Evolutionary conservation across 1,284 basidiomycete genomes (phyloP).

Genomic region (Ceratobasidium sp.): DNA sequence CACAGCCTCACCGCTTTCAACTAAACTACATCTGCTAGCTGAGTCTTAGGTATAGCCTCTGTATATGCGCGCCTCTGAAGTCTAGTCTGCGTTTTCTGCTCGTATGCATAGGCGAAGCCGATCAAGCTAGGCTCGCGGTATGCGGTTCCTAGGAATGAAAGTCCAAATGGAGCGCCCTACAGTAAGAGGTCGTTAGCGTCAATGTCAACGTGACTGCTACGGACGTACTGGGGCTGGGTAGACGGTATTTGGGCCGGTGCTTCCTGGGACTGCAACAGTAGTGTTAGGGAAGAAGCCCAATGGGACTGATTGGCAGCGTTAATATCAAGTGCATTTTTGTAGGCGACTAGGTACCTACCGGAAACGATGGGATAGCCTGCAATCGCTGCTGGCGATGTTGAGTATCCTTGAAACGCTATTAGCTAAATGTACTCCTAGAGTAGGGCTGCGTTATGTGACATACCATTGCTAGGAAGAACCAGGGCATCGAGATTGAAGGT

Average conservation of each 20-base stretch:
- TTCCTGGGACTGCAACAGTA: conserved; percentile 55
- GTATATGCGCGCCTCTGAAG: conserved; percentile 65
- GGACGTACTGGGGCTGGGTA: conserved; percentile 61
- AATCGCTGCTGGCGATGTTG: conserved; percentile 63
- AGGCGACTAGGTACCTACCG: conserved; percentile 53
- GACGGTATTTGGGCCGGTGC: conserved; percentile 59
- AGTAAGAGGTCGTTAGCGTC: neutral
- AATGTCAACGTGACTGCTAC: neutral
- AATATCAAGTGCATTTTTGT: neutral
- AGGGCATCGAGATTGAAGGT: conserved; percentile 69
- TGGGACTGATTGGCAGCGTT: conserved; percentile 60
- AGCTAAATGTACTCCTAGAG: neutral
- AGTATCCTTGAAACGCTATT: conserved; percentile 53
- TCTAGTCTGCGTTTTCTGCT: conserved; percentile 72
- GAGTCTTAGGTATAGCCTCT: conserved; percentile 72
- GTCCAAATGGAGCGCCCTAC: conserved; percentile 69
- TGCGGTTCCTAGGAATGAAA: conserved; percentile 74
- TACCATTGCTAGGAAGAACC: conserved; percentile 67
- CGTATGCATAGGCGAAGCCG: conserved; percentile 73
- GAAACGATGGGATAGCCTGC: conserved; percentile 63
- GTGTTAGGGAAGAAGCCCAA: conserved; percentile 72
- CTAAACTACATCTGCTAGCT: conserved; percentile 65
- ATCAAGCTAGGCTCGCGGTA: conserved; percentile 73
- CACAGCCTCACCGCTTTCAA: too few relatives aligned
- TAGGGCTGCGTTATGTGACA: conserved; percentile 34